These are phyloP conservation scores for Medicago truncatula DNA, from an alignment of 306 rosid genomes.

Conservation along the genomic window DNA sequence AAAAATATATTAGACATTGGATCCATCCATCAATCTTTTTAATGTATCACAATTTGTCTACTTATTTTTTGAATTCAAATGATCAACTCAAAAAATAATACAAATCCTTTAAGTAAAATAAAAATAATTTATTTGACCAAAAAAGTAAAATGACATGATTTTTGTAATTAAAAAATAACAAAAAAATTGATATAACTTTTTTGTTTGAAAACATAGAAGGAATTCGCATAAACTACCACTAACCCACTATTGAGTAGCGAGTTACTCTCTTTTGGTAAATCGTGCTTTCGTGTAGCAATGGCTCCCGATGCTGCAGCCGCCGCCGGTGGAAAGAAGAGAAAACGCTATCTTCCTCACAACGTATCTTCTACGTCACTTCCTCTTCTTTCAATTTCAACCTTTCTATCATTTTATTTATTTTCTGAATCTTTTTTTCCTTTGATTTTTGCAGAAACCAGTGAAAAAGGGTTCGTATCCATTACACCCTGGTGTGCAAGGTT, in stretches of 20 bases:
- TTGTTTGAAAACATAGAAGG: no score
- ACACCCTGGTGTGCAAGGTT: slow-evolving; percentile 86
- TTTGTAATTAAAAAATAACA: no score
- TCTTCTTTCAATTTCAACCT: background rate
- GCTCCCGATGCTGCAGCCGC: slow-evolving; percentile 49
- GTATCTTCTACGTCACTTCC: slow-evolving; percentile 42
- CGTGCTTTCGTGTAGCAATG: slow-evolving; percentile 42
- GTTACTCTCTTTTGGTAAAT: background rate
- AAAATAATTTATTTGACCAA: no score
- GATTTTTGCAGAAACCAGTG: slow-evolving; percentile 66
- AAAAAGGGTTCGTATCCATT: slow-evolving; percentile 91
- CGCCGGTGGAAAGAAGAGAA: slow-evolving; percentile 64
- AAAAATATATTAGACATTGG: no score
- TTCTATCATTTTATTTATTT: background rate
- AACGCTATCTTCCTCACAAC: slow-evolving; percentile 85
- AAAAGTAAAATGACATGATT: no score
- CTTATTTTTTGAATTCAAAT: no score
- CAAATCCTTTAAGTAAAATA: no score
- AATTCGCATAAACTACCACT: background rate
- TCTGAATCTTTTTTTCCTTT: slow-evolving; percentile 1
- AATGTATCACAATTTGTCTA: no score
- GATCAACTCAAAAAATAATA: no score
- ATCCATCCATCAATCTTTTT: no score
- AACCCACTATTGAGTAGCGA: background rate
- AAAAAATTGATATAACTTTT: no score